Evolutionary conservation across 352 stramenopile species (phyloP).

Genomic region (Thraustochytrium striatum): DNA sequence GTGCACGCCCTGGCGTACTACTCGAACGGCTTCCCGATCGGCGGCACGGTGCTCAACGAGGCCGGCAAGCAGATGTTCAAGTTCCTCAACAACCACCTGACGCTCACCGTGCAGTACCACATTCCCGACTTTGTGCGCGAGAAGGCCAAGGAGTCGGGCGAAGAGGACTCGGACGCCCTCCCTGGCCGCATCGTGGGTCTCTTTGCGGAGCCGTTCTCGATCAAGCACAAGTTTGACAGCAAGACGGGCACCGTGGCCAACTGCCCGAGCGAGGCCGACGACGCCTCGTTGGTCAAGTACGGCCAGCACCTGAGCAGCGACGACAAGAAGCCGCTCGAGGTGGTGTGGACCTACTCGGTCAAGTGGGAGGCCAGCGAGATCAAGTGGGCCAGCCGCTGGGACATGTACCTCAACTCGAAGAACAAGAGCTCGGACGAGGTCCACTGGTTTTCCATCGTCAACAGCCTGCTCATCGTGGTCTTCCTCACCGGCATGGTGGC

Average conservation of each 20-base stretch:
- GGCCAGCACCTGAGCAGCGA: conserved; percentile 80
- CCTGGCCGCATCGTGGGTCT: conserved; percentile 96
- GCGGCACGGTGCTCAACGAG: conserved; percentile 78
- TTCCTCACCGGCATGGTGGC: conserved; percentile 98
- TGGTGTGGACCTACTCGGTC: conserved; percentile 99
- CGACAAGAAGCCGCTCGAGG: conserved; percentile 64
- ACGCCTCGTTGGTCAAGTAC: conserved; percentile 66
- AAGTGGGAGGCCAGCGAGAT: conserved; percentile 89
- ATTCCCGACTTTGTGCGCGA: conserved; percentile 28
- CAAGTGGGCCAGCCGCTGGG: conserved; percentile 94
- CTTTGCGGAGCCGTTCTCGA: conserved; percentile 92
- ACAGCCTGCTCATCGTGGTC: conserved; percentile 99
- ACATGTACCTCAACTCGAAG: conserved; percentile 92
- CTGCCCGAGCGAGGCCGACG: conserved; percentile 52
- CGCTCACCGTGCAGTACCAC: conserved; percentile 86
- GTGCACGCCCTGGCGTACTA: conserved; percentile 60
- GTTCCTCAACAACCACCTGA: conserved; percentile 96
- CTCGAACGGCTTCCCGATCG: conserved; percentile 83
- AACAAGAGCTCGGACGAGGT: conserved; percentile 92
- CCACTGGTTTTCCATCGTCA: conserved; percentile 99
- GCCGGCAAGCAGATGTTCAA: conserved; percentile 63
- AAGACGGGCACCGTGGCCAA: conserved; percentile 22
- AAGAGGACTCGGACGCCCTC: conserved; percentile 51
- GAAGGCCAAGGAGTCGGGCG: conserved; percentile 9
- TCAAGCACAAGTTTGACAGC: conserved; percentile 55